These are phyloP conservation scores for Plasmodium yoelii DNA, from an alignment of 169 alveolate species.

Conservation along the genomic window DNA sequence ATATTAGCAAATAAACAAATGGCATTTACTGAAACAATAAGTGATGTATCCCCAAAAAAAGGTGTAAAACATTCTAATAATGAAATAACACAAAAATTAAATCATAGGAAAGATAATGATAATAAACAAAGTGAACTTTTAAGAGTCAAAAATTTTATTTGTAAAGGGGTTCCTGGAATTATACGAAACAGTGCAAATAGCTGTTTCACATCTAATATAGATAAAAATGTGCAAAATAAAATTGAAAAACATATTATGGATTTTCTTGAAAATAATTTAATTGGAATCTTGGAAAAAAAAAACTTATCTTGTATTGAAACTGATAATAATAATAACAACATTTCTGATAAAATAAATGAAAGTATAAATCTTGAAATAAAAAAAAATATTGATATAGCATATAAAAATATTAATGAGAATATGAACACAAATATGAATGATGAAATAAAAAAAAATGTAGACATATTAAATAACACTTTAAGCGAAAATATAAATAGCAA, in stretches of 20 bases:
- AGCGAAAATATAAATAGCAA: conserved; percentile 8
- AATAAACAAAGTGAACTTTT: background rate
- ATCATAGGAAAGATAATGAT: background rate
- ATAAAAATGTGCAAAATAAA: conserved; percentile 20
- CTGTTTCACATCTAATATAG: conserved; percentile 19
- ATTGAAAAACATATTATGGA: conserved; percentile 23
- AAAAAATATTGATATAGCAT: conserved; percentile 16
- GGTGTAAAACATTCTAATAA: background rate
- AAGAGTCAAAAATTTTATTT: conserved; percentile 10
- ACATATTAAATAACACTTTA: background rate
- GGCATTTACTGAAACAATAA: background rate
- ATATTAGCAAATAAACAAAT: background rate
- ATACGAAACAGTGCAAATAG: conserved; percentile 28
- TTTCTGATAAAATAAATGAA: conserved; percentile 26
- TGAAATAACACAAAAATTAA: background rate
- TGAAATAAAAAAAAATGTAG: conserved; percentile 42
- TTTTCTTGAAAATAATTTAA: conserved; percentile 26
- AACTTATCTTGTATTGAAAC: background rate
- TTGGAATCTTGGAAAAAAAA: conserved; percentile 6
- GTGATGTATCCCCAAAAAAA: background rate
- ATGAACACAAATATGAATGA: conserved; percentile 27
- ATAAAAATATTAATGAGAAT: conserved; percentile 3
- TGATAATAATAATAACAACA: background rate
- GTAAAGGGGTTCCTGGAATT: conserved; percentile 17
- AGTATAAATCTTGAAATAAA: conserved; percentile 21